phyloP scores from a whole-genome alignment of 176 grass and related monocot species.

The Oryza longistaminata region DNA sequence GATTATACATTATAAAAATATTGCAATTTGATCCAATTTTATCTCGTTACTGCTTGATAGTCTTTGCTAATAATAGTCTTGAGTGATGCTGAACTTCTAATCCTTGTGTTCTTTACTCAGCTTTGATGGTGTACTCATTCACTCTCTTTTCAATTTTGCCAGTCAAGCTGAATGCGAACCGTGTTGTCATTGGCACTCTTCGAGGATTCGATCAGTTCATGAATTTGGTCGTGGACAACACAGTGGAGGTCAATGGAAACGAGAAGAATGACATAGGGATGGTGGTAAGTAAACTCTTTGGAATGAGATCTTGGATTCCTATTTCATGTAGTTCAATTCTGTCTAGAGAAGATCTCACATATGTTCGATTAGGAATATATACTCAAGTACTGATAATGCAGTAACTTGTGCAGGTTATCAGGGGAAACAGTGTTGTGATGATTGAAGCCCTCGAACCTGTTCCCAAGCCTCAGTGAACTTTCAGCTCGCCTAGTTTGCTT shows the following conservation, averaged over 20 bases:
- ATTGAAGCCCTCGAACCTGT: conserved; percentile 90
- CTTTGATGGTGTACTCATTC: neutral
- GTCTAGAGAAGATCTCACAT: neutral
- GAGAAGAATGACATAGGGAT: conserved; percentile 95
- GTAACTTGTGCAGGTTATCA: conserved; percentile 64
- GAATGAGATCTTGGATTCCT: neutral
- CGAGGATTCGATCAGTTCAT: conserved; percentile 97
- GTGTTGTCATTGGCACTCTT: conserved; percentile 81
- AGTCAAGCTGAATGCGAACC: conserved; percentile 93
- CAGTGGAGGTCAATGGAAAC: conserved; percentile 83
- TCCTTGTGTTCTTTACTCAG: neutral
- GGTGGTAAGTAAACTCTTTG: conserved; percentile 59
- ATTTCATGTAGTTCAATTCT: neutral
- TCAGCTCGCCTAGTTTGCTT: conserved; percentile 9
- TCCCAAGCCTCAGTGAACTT: conserved; percentile 48
- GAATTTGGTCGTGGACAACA: conserved; percentile 93
- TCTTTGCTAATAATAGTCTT: neutral
- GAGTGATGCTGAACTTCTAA: neutral
- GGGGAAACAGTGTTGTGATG: conserved; percentile 97
- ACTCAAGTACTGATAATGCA: conserved; percentile 11
- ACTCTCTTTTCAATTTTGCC: conserved; percentile 25
- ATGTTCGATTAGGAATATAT: neutral
- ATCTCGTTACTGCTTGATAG: neutral
- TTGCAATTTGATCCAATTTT: neutral
- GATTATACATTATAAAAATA: neutral